Percentiles rank a stretch among this genome's conserved stretches.
phyloP scores from a whole-genome alignment of 2,329 filamentous ascomycete species.

The Colletotrichum tamarilloi region DNA sequence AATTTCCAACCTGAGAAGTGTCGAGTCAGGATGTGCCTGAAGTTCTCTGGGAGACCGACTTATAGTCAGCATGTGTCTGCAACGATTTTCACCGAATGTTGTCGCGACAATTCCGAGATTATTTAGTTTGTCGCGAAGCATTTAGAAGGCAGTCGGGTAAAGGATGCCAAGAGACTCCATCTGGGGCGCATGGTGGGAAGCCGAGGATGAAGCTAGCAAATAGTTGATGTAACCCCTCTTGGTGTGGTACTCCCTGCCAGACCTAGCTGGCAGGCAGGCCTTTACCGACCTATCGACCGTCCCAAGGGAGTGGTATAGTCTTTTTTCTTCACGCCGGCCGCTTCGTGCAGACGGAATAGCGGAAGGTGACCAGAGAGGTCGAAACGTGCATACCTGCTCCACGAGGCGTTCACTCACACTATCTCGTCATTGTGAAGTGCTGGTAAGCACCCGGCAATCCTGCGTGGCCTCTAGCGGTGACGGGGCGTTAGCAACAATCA shows the following conservation, averaged over 20 bases:
- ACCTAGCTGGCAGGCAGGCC: not conserved
- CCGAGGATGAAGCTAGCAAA: not conserved
- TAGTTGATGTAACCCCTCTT: slow-evolving; percentile 25
- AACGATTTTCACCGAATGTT: not conserved
- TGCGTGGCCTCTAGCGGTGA: not conserved
- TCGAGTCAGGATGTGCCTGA: not conserved
- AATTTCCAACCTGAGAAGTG: not conserved
- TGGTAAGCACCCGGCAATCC: not conserved
- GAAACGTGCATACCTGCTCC: slow-evolving; percentile 24
- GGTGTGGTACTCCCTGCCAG: slow-evolving; percentile 4
- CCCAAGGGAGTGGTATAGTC: slow-evolving; percentile 26
- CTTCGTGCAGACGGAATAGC: slow-evolving; percentile 35
- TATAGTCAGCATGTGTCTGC: not conserved
- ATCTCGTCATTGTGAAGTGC: slow-evolving; percentile 3
- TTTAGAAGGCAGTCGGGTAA: not conserved
- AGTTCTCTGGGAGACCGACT: not conserved
- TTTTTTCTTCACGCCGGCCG: slow-evolving; percentile 17
- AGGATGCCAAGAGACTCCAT: not conserved
- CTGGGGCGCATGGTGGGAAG: not conserved
- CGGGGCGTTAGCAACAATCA: not conserved
- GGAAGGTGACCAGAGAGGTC: slow-evolving; percentile 33
- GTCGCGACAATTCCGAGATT: not conserved
- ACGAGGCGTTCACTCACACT: slow-evolving; percentile 16
- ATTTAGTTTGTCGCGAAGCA: not conserved
- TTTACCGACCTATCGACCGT: slow-evolving; percentile 4